Evolutionary conservation across 129 eudicot genomes (phyloP).

Genomic region (carrot (Daucus carota)): DNA sequence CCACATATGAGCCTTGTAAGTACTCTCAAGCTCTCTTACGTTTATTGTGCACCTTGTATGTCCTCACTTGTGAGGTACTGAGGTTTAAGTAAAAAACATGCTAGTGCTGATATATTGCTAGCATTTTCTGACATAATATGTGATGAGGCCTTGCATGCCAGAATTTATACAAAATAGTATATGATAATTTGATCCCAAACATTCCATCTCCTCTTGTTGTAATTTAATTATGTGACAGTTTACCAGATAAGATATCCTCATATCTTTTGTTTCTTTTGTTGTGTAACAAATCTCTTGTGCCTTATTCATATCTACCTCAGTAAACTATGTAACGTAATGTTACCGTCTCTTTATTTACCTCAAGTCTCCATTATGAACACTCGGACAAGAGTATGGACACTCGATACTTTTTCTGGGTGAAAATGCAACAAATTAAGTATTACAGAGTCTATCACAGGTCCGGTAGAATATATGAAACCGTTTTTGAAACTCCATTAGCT

Average conservation of each 20-base stretch:
- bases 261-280: background rate
- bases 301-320: background rate
- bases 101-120: background rate
- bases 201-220: background rate
- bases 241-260: background rate
- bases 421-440: no score
- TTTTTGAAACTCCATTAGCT: background rate
- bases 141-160: background rate
- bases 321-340: no score
- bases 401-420: no score
- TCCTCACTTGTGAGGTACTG: no score
- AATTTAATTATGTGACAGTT: background rate
- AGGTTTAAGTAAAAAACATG: no score
- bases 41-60: background rate
- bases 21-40: constrained; percentile 9
- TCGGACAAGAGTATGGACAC: no score
- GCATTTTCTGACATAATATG: background rate
- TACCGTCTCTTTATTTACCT: no score
- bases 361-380: no score
- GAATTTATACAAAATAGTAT: background rate
- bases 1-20: constrained; percentile 84
- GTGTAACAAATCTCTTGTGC: background rate
- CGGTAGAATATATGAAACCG: background rate
- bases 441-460: no score
- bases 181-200: background rate